phyloP scores from a whole-genome alignment of 768 basidiomycete species.

The Trametes meyenii region DNA sequence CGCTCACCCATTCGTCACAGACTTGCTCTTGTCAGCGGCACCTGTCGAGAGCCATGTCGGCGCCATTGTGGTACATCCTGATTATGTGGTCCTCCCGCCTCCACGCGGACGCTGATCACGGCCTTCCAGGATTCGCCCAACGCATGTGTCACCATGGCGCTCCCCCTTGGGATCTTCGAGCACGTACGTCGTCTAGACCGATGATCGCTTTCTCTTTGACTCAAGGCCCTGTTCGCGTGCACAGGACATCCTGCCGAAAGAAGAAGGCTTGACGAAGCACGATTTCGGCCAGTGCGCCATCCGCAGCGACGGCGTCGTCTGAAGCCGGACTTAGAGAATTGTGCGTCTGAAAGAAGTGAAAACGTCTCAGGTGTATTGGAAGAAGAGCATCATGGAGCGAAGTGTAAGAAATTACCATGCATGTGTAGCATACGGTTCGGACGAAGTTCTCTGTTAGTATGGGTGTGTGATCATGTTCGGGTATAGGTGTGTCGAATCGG shows the following conservation, averaged over 20 bases:
- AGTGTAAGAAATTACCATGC: too few species aligned
- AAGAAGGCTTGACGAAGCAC: slow-evolving; percentile 60
- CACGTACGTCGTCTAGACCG: slow-evolving; percentile 45
- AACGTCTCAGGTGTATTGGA: not conserved
- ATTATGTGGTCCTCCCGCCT: not conserved
- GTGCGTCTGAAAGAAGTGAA: not conserved
- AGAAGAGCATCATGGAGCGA: not conserved
- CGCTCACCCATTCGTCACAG: slow-evolving; percentile 34
- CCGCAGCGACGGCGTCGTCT: slow-evolving; percentile 62
- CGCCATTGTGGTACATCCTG: slow-evolving; percentile 60
- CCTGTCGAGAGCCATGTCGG: slow-evolving; percentile 72
- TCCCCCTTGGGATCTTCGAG: slow-evolving; percentile 80
- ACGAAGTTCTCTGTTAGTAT: too few species aligned
- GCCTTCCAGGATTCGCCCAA: slow-evolving; percentile 67
- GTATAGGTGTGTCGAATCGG: too few species aligned
- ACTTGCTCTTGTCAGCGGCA: slow-evolving; percentile 68
- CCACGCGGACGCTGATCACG: not conserved
- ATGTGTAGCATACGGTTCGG: too few species aligned
- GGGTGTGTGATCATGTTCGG: too few species aligned
- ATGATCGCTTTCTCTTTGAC: not conserved
- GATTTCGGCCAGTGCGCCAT: slow-evolving; percentile 69
- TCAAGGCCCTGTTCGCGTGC: not conserved
- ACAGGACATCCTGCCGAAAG: slow-evolving; percentile 69
- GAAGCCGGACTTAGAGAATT: not conserved
- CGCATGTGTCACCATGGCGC: slow-evolving; percentile 72